A percentile compares a stretch with the other conserved stretches of the same genome.
phyloP scores from a whole-genome alignment of 345 rosid species.

The Jatropha curcas region DNA sequence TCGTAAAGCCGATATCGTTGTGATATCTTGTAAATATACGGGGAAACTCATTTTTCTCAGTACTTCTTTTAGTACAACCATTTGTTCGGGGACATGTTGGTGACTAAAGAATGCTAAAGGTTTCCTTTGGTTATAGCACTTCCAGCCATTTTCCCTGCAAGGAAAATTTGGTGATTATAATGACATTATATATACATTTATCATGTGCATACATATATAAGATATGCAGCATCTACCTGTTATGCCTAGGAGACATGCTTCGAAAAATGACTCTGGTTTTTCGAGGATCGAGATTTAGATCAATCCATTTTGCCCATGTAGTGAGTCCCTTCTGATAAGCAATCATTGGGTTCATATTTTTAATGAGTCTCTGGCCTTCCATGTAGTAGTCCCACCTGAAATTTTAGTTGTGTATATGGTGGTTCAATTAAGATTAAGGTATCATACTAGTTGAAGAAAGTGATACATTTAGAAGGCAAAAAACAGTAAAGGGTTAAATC shows the following conservation, averaged over 20 bases:
- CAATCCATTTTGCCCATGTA: conserved; percentile 77
- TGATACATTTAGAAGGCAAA: neutral
- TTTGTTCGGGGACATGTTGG: conserved; percentile 60
- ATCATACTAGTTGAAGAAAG: neutral
- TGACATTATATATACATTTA: neutral
- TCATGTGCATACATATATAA: neutral
- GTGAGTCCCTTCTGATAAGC: conserved; percentile 69
- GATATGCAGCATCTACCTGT: conserved; percentile 40
- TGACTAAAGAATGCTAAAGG: conserved; percentile 62
- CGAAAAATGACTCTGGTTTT: conserved; percentile 58
- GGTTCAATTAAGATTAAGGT: neutral
- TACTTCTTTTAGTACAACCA: conserved; percentile 68
- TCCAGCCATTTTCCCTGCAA: conserved; percentile 79
- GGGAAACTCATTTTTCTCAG: conserved; percentile 70
- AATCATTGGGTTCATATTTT: conserved; percentile 61
- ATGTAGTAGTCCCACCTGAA: conserved; percentile 74
- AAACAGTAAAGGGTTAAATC: neutral
- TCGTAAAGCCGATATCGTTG: conserved; percentile 74
- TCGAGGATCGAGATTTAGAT: conserved; percentile 57
- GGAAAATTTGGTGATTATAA: neutral
- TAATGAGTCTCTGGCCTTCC: conserved; percentile 50
- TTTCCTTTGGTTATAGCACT: conserved; percentile 75
- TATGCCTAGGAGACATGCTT: conserved; percentile 73
- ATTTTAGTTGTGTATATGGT: neutral
- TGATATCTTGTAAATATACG: conserved; percentile 71